A percentile compares a stretch with the other conserved stretches of the same genome.
phyloP scores from a whole-genome alignment of 2,329 filamentous ascomycete genomes.

The Xylaria sp. region DNA sequence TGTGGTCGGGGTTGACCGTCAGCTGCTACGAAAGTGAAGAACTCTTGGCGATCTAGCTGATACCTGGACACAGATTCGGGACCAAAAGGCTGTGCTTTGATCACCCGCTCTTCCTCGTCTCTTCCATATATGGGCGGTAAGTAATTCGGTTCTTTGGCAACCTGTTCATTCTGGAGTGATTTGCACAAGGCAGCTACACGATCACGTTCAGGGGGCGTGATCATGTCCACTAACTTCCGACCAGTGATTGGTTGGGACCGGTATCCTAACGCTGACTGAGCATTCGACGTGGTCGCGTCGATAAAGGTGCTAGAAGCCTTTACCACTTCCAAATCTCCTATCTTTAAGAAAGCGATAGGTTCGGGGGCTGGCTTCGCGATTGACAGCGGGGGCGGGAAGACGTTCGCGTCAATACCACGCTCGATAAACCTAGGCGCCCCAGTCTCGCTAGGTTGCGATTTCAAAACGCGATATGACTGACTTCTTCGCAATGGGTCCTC shows the following conservation, averaged over 20 bases:
- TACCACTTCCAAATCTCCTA: constrained; percentile 60
- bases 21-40: constrained; percentile 57
- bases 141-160: constrained; percentile 64
- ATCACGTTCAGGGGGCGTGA: constrained; percentile 57
- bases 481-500: constrained; percentile 53
- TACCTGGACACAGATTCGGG: constrained; percentile 59
- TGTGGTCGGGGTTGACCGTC: constrained; percentile 59
- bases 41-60: constrained; percentile 59
- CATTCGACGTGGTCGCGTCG: constrained; percentile 51
- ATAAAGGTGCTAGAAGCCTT: constrained; percentile 62
- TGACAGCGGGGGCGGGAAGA: constrained; percentile 53
- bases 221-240: constrained; percentile 60
- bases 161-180: constrained; percentile 62
- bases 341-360: constrained; percentile 63
- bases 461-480: constrained; percentile 59
- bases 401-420: constrained; percentile 55
- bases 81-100: constrained; percentile 60
- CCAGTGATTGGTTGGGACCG: constrained; percentile 55
- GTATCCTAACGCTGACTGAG: constrained; percentile 27
- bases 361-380: constrained; percentile 52
- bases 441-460: constrained; percentile 58
- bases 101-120: constrained; percentile 59
- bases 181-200: constrained; percentile 57
- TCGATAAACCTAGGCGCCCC: constrained; percentile 57
- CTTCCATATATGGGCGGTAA: constrained; percentile 67